A percentile compares a stretch with the other conserved stretches of the same genome.
phyloP scores from a whole-genome alignment of 2,329 filamentous ascomycete genomes.

The Stromatinia cepivora region DNA sequence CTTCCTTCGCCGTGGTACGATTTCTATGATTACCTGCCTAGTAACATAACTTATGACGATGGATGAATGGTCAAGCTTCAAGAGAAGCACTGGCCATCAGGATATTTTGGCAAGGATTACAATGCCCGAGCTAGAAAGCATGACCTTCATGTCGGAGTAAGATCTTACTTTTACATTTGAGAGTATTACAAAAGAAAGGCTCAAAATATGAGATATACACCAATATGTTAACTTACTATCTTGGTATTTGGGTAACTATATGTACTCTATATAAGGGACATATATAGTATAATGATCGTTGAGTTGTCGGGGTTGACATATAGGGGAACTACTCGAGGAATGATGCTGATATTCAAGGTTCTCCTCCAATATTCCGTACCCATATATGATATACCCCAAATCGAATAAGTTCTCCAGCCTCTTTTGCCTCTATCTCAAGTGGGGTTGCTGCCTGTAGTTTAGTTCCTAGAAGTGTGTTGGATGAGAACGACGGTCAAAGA shows the following conservation, averaged over 20 bases:
- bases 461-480: background rate
- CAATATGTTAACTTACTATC: too few species aligned
- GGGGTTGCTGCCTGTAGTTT: slow-evolving; percentile 9
- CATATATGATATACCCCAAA: too few species aligned
- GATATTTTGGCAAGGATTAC: background rate
- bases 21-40: slow-evolving; percentile 1
- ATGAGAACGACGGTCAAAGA: slow-evolving; percentile 13
- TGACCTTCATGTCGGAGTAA: background rate
- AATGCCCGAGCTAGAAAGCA: background rate
- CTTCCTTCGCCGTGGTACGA: slow-evolving; percentile 19
- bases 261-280: too few species aligned
- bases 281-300: too few species aligned
- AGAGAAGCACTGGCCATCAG: slow-evolving; percentile 17
- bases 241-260: too few species aligned
- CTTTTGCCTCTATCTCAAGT: slow-evolving; percentile 5
- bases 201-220: background rate
- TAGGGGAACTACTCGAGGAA: background rate
- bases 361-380: background rate
- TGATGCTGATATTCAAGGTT: background rate
- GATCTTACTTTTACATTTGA: background rate
- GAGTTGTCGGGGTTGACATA: too few species aligned
- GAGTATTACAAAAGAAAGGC: background rate
- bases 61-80: slow-evolving; percentile 12
- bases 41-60: background rate
- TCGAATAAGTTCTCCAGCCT: background rate